Conservation (phyloP, 768 basidiomycete genomes). For the Tricholoma sp. region DNA sequence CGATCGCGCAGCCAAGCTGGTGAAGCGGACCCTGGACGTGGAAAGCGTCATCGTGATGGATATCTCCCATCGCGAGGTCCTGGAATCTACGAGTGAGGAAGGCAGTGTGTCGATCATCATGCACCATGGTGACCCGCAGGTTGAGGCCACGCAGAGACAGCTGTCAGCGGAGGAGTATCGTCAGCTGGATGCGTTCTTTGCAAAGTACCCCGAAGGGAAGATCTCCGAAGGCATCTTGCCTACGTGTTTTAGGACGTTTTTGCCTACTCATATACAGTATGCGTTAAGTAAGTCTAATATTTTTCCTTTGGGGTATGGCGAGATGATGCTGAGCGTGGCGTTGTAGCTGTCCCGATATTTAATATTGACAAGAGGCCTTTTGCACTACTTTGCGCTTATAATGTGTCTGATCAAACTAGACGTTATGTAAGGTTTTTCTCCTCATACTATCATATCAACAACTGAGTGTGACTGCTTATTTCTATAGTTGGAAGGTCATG, state of each 20-base stretch:
- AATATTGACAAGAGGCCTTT: slow-evolving; percentile 92
- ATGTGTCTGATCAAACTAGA: slow-evolving; percentile 72
- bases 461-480: slow-evolving; percentile 2
- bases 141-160: slow-evolving; percentile 45
- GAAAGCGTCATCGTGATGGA: slow-evolving; percentile 93
- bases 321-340: slow-evolving; percentile 4
- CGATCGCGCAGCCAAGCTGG: slow-evolving; percentile 83
- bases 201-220: slow-evolving; percentile 77
- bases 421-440: slow-evolving; percentile 58
- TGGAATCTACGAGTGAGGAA: slow-evolving; percentile 63
- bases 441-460: neutral
- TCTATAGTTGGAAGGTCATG: slow-evolving; percentile 78
- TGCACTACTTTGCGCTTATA: slow-evolving; percentile 87
- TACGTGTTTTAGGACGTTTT: slow-evolving; percentile 72
- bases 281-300: slow-evolving; percentile 62
- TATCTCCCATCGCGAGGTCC: slow-evolving; percentile 84
- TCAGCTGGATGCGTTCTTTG: slow-evolving; percentile 72
- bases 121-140: slow-evolving; percentile 60
- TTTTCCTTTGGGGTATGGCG: neutral
- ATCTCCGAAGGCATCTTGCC: slow-evolving; percentile 86
- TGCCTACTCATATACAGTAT: slow-evolving; percentile 81
- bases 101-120: slow-evolving; percentile 63
- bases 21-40: slow-evolving; percentile 86
- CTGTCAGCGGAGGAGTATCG: slow-evolving; percentile 70
- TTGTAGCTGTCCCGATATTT: slow-evolving; percentile 81